Evolutionary conservation across 345 rosid species (phyloP).

Genomic region (Syzygium oleosum): DNA sequence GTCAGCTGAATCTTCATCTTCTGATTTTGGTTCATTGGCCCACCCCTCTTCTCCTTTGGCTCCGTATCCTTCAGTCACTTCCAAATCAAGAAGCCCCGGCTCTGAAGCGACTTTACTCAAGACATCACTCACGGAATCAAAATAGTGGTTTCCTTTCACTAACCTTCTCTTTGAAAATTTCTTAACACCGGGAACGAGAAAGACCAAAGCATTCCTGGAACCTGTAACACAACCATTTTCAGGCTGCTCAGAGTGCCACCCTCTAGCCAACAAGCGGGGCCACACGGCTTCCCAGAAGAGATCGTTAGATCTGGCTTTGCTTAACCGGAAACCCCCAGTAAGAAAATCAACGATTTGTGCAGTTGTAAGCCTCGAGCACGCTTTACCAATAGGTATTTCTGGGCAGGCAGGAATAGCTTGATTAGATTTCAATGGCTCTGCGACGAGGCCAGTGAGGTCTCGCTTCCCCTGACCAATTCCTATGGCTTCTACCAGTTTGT

Average conservation of each 20-base stretch:
- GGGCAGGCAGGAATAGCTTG: conserved; percentile 27
- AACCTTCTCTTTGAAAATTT: conserved; percentile 69
- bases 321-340: conserved; percentile 59
- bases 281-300: conserved; percentile 97
- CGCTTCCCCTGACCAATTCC: conserved; percentile 56
- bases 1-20: conserved; percentile 17
- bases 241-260: conserved; percentile 92
- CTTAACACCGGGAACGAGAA: conserved; percentile 60
- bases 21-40: conserved; percentile 10
- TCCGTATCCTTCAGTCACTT: not conserved
- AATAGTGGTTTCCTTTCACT: conserved; percentile 68
- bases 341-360: conserved; percentile 51
- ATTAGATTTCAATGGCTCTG: conserved; percentile 47
- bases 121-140: conserved; percentile 58
- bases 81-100: conserved; percentile 47
- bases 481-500: conserved; percentile 30
- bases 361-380: conserved; percentile 44
- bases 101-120: conserved; percentile 37
- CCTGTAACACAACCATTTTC: conserved; percentile 17
- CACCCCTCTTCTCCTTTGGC: conserved; percentile 11
- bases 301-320: conserved; percentile 72
- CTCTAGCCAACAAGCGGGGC: conserved; percentile 84
- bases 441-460: conserved; percentile 44
- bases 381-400: conserved; percentile 54
- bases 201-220: conserved; percentile 52